Evolutionary conservation across 2,329 filamentous ascomycete genomes (phyloP).

Genomic region (Cordyceps pruinosa): DNA sequence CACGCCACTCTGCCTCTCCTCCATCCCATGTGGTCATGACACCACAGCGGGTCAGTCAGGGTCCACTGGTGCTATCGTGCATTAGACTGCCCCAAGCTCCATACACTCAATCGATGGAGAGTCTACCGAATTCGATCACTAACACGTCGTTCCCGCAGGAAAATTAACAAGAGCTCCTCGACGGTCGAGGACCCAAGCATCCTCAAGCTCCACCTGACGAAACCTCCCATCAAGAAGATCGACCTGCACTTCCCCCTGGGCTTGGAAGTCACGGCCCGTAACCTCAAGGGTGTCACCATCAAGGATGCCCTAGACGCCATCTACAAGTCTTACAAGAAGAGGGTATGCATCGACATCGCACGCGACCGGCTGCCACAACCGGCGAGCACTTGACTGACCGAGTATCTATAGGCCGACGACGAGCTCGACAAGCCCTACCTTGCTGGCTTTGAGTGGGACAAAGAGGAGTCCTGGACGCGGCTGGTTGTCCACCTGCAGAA

Average conservation of each 20-base stretch:
- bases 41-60: neutral
- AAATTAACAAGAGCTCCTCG: slow-evolving; percentile 79
- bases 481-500: slow-evolving; percentile 81
- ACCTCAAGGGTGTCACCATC: slow-evolving; percentile 91
- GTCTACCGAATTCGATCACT: neutral
- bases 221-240: slow-evolving; percentile 85
- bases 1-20: neutral
- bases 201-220: slow-evolving; percentile 74
- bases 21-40: neutral
- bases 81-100: neutral
- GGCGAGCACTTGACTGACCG: neutral
- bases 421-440: slow-evolving; percentile 84
- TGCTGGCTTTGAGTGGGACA: slow-evolving; percentile 93
- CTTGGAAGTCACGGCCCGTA: slow-evolving; percentile 80
- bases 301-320: slow-evolving; percentile 95
- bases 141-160: slow-evolving; percentile 51
- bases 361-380: neutral
- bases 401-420: slow-evolving; percentile 64
- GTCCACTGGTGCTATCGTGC: slow-evolving; percentile 3
- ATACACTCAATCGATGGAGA: slow-evolving; percentile 2
- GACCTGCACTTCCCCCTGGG: slow-evolving; percentile 88
- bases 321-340: slow-evolving; percentile 94
- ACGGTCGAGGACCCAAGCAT: slow-evolving; percentile 76
- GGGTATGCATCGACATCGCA: slow-evolving; percentile 48
- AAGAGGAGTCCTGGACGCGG: slow-evolving; percentile 81